phyloP scores from a whole-genome alignment of 805 yeast genomes.

The Suhomyces sp. region DNA sequence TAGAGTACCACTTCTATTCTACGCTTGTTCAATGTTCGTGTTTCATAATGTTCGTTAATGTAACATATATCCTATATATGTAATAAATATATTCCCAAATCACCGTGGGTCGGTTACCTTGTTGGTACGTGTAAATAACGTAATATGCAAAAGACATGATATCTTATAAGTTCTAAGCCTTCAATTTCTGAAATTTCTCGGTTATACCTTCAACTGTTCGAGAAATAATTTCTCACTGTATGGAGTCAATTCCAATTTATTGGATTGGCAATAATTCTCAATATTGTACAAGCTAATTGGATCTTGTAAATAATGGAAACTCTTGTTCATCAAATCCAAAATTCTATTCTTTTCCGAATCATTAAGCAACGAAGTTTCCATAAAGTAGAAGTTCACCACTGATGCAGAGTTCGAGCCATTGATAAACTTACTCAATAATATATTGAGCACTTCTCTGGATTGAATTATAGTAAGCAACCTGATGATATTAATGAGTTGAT shows the following conservation, averaged over 20 bases:
- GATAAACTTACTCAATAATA: constrained; percentile 28
- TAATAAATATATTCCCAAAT: too few relatives aligned
- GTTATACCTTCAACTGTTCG: too few relatives aligned
- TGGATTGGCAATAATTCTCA: constrained; percentile 4
- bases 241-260: constrained; percentile 2
- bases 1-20: too few relatives aligned
- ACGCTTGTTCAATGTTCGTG: too few relatives aligned
- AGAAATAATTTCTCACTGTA: background rate
- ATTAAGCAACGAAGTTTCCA: constrained; percentile 22
- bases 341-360: constrained; percentile 19
- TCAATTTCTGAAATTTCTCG: too few relatives aligned
- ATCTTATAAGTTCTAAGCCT: too few relatives aligned
- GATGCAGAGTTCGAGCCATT: constrained; percentile 14
- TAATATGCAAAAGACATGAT: too few relatives aligned
- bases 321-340: constrained; percentile 21
- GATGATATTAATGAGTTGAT: constrained; percentile 24
- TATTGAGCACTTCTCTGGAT: constrained; percentile 22
- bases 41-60: too few relatives aligned
- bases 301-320: constrained; percentile 26
- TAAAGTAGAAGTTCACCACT: constrained; percentile 31
- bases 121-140: too few relatives aligned
- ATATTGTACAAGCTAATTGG: constrained; percentile 19
- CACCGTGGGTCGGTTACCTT: too few relatives aligned
- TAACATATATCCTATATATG: too few relatives aligned
- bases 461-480: constrained; percentile 24